Evolutionary conservation across 2,329 filamentous ascomycete species (phyloP).

Genomic region (Colletotrichum ledebouriae): DNA sequence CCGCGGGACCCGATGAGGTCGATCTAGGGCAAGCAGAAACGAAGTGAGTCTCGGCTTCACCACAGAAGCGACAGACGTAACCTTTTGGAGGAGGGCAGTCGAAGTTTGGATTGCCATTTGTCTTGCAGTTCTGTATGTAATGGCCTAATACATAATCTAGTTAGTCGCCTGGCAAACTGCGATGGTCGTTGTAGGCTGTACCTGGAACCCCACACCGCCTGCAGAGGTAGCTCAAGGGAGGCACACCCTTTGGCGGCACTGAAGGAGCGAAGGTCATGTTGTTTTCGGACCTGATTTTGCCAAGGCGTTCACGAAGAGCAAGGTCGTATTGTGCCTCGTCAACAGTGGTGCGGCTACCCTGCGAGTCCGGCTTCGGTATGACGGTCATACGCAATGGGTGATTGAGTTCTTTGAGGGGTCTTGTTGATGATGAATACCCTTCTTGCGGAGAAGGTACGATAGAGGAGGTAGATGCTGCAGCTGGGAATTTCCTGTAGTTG

Average conservation of each 20-base stretch:
- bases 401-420: background rate
- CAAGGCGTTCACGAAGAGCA: background rate
- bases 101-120: constrained; percentile 14
- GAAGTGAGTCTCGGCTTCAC: constrained; percentile 39
- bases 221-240: constrained; percentile 34
- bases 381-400: background rate
- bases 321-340: background rate
- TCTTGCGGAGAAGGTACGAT: background rate
- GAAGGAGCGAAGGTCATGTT: background rate
- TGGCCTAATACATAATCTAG: constrained; percentile 39
- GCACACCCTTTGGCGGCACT: background rate
- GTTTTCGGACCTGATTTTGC: background rate
- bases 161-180: background rate
- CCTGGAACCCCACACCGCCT: constrained; percentile 34
- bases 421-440: background rate
- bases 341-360: background rate
- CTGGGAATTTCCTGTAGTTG: constrained; percentile 23
- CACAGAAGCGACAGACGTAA: constrained; percentile 44
- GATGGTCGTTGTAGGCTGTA: background rate
- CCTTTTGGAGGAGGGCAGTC: constrained; percentile 20
- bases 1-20: background rate
- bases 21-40: constrained; percentile 36
- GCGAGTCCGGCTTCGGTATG: background rate
- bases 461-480: background rate
- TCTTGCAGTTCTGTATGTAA: constrained; percentile 42